A percentile compares a stretch with the other conserved stretches of the same genome.
Evolutionary conservation across 768 basidiomycete genomes (phyloP).

Genomic region (Leccinum disarticulatum): DNA sequence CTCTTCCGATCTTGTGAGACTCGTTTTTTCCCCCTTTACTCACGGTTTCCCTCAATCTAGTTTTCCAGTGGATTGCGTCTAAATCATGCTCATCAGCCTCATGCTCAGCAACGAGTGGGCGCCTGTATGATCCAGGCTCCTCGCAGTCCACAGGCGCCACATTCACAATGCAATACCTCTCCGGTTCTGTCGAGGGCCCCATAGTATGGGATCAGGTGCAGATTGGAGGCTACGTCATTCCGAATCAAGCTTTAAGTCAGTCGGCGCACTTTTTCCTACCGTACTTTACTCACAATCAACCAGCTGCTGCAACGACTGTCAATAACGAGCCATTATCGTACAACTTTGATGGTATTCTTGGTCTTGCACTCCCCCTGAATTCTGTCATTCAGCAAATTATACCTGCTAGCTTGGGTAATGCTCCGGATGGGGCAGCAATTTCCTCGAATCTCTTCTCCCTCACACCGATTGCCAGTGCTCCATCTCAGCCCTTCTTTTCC

Average conservation of each 20-base stretch:
- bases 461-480: slow-evolving; percentile 51
- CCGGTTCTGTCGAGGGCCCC: slow-evolving; percentile 58
- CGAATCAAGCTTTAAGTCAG: slow-evolving; percentile 70
- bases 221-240: slow-evolving; percentile 63
- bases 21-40: background rate
- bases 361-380: slow-evolving; percentile 72
- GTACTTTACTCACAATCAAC: background rate
- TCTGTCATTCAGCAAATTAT: slow-evolving; percentile 60
- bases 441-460: slow-evolving; percentile 73
- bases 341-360: slow-evolving; percentile 66
- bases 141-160: slow-evolving; percentile 41
- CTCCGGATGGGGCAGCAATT: slow-evolving; percentile 64
- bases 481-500: slow-evolving; percentile 63
- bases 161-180: slow-evolving; percentile 59
- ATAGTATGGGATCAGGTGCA: slow-evolving; percentile 68
- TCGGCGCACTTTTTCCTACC: background rate
- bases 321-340: slow-evolving; percentile 54
- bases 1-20: slow-evolving; percentile 72
- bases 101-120: slow-evolving; percentile 48
- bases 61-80: slow-evolving; percentile 69
- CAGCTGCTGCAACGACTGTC: slow-evolving; percentile 62
- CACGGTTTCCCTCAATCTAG: background rate
- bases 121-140: slow-evolving; percentile 55
- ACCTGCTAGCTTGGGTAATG: slow-evolving; percentile 46
- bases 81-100: slow-evolving; percentile 56